Evolutionary conservation across 371 early-diverging fungal genomes (phyloP).

Genomic region (Haplosporangium sp.): DNA sequence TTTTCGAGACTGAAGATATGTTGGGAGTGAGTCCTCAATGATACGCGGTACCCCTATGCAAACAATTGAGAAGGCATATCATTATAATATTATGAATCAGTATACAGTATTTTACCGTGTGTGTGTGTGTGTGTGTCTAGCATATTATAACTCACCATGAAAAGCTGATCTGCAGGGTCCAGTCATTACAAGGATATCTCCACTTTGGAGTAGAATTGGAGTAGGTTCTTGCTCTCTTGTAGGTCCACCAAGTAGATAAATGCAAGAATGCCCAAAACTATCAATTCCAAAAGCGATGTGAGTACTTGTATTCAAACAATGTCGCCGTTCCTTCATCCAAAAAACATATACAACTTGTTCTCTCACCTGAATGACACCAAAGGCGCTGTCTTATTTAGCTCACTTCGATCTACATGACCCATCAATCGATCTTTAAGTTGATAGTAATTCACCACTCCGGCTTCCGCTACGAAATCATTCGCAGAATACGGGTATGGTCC

Average conservation of each 20-base stretch:
- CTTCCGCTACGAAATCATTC: slow-evolving; percentile 80
- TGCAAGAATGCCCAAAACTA: slow-evolving; percentile 83
- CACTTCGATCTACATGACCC: slow-evolving; percentile 95
- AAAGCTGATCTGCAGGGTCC: slow-evolving; percentile 77
- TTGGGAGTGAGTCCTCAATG: slow-evolving; percentile 73
- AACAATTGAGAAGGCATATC: no score
- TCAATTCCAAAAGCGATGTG: not conserved
- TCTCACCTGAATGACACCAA: slow-evolving; percentile 83
- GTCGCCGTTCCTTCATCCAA: not conserved
- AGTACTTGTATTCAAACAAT: not conserved
- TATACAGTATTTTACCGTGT: not conserved
- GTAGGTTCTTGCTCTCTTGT: slow-evolving; percentile 74
- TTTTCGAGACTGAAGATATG: slow-evolving; percentile 55
- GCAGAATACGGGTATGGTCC: slow-evolving; percentile 49
- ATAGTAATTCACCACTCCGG: slow-evolving; percentile 96
- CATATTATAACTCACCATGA: slow-evolving; percentile 73
- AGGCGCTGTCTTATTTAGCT: slow-evolving; percentile 90
- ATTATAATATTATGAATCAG: not conserved
- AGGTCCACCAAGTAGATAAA: slow-evolving; percentile 83
- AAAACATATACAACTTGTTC: not conserved
- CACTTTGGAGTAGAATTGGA: slow-evolving; percentile 78
- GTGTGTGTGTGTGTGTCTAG: not conserved
- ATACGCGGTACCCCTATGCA: slow-evolving; percentile 78
- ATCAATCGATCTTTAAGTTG: slow-evolving; percentile 86
- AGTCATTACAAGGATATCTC: slow-evolving; percentile 90